Base-by-base conservation (phyloP, 352 stramenopile genomes). In the Globisporangium paddicum region DNA sequence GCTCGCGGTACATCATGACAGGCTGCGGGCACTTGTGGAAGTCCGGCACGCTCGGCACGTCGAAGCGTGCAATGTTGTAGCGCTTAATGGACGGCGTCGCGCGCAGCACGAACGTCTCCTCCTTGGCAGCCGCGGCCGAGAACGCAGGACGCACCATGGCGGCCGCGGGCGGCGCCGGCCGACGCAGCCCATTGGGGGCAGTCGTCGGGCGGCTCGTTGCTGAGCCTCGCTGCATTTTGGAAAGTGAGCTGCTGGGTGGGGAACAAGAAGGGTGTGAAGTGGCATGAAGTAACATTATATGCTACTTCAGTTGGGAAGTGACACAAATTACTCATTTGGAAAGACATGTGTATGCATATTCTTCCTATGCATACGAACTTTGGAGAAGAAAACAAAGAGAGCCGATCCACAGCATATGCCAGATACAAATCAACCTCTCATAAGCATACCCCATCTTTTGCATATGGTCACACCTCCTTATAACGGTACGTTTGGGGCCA, bases 1-100 rank as follows among this genome's bases (percentile, higher is more conserved):
- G 82, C 61, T 95, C 85, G 59, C 79, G 77, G 63, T 90, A 95
- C 85, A 95, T 95, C 73, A 91, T 89, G 46, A 95, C 82, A 5
- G 85, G 85, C 71, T 95, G 82, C 42, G 72, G 58, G 47, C 82
- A 93, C 23, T 41, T 58, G 35, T 50, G 67, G 55, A 95, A 85
- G 38, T 69, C 77, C 18, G 85, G 85, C 41, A 90, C 59, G 51
- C 80, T 58, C 37, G 79, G 75, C 58, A 88, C 58, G 64, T 93
- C 83, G 55, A 95, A 95, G 55, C 83, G 81, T 56, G 81, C 85
- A 58, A 95, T 89, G 60, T 92, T 90, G 75, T 91, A 95, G 47
- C 84, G 82, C 67, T 95, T 95, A 68, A 93, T 95, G 26, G 85
- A 93, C 55, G 85, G 85, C 53, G 83, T 93, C 45, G 83, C 79